These are phyloP conservation scores for Xylariales sp. DNA, from an alignment of 2,329 filamentous ascomycete genomes.

Conservation along the genomic window DNA sequence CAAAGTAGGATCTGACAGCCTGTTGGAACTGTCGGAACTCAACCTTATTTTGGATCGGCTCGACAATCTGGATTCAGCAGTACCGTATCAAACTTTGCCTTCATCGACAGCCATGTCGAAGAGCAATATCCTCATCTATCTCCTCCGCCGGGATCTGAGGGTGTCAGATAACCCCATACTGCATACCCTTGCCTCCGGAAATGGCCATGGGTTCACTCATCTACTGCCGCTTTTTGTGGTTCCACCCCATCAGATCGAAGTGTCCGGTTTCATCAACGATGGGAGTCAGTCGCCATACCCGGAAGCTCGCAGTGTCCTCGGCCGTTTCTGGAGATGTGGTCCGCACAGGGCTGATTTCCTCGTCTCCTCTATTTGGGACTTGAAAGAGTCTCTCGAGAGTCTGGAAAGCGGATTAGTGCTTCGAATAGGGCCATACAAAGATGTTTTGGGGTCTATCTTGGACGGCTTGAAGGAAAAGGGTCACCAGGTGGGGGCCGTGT, in stretches of 20 bases:
- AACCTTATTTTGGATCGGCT: no score
- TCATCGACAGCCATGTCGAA: constrained; percentile 18
- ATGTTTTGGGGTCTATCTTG: constrained; percentile 57
- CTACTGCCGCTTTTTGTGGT: constrained; percentile 69
- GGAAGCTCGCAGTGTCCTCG: constrained; percentile 61
- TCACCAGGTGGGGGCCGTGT: constrained; percentile 57
- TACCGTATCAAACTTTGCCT: neutral
- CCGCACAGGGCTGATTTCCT: constrained; percentile 68
- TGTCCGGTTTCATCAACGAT: constrained; percentile 65
- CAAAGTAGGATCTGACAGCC: no score
- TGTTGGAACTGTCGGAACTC: no score
- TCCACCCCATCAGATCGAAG: constrained; percentile 65
- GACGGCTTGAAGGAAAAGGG: constrained; percentile 36
- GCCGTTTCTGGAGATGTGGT: constrained; percentile 69
- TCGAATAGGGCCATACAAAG: constrained; percentile 56
- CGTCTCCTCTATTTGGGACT: constrained; percentile 67
- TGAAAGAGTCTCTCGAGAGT: constrained; percentile 58
- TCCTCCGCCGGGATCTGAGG: constrained; percentile 69
- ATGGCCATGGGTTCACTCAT: constrained; percentile 57
- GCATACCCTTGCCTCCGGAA: constrained; percentile 46
- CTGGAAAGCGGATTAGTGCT: constrained; percentile 59
- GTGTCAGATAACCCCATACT: constrained; percentile 72
- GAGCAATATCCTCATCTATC: constrained; percentile 60
- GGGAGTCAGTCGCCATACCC: constrained; percentile 59
- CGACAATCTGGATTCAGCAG: no score